A percentile compares a stretch with the other conserved stretches of the same genome.
These are phyloP conservation scores for Penicillium pancosmium DNA, from an alignment of 495 filamentous ascomycete genomes.

Conservation along the genomic window DNA sequence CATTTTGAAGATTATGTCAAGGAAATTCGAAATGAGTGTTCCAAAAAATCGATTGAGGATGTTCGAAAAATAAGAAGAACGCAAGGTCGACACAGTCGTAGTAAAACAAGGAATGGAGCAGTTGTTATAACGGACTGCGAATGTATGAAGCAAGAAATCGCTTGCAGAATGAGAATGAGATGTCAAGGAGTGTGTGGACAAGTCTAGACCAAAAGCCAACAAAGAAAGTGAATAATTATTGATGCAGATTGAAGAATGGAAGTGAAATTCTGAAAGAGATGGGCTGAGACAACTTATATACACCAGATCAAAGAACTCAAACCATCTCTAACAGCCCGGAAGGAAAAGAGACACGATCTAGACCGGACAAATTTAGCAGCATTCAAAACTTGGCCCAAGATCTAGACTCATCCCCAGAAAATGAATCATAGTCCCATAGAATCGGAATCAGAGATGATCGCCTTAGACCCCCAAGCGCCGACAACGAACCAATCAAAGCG, in stretches of 20 bases:
- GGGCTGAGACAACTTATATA: constrained; percentile 12
- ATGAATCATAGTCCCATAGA: neutral
- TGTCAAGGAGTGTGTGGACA: neutral
- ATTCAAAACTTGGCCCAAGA: neutral
- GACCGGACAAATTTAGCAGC: constrained; percentile 24
- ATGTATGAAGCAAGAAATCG: neutral
- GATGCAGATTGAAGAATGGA: neutral
- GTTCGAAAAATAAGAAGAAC: neutral
- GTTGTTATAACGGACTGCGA: constrained; percentile 1
- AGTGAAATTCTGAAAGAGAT: neutral
- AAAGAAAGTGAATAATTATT: constrained; percentile 5
- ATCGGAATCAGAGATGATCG: neutral
- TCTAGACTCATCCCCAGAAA: constrained; percentile 19
- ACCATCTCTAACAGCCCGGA: neutral
- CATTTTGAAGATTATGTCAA: constrained; percentile 24
- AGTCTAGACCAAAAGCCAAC: neutral
- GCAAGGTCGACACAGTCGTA: neutral
- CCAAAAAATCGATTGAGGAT: neutral
- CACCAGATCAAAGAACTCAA: constrained; percentile 12
- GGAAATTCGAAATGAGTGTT: neutral
- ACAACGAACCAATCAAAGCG: neutral
- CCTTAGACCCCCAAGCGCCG: constrained; percentile 11
- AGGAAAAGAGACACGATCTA: constrained; percentile 13
- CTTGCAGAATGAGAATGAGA: neutral
- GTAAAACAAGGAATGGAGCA: neutral